These are phyloP conservation scores for Hyphodiscus hymeniophilus DNA, from an alignment of 495 filamentous ascomycete genomes.

Conservation along the genomic window DNA sequence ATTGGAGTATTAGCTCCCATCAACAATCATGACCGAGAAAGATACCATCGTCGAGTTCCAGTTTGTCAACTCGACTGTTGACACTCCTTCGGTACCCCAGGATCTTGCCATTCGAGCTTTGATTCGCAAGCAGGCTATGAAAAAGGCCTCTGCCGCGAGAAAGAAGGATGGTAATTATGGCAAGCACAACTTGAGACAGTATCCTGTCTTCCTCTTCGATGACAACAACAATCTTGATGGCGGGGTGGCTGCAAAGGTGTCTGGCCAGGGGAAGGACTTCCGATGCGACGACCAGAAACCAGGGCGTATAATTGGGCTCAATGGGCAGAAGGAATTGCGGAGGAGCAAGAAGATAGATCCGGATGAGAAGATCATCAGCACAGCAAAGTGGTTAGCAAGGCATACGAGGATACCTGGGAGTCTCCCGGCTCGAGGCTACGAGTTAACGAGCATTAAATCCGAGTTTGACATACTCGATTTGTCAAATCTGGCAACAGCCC, in stretches of 20 bases:
- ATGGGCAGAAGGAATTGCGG: background rate
- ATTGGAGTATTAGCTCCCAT: background rate
- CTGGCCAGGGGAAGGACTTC: background rate
- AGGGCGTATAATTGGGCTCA: background rate
- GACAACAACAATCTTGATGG: background rate
- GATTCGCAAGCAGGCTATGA: slow-evolving; percentile 33
- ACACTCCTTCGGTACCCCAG: slow-evolving; percentile 20
- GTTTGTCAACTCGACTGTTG: slow-evolving; percentile 23
- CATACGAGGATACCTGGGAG: slow-evolving; percentile 8
- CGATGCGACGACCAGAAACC: background rate
- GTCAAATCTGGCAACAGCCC: slow-evolving; percentile 22
- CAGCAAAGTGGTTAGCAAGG: slow-evolving; percentile 1
- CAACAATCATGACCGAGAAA: slow-evolving; percentile 8
- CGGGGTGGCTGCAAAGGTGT: background rate
- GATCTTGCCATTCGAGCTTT: slow-evolving; percentile 19
- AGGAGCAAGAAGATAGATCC: background rate
- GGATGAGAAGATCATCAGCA: background rate
- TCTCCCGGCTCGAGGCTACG: slow-evolving; percentile 23
- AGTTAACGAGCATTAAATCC: slow-evolving; percentile 21
- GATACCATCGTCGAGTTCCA: slow-evolving; percentile 14
- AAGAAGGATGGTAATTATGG: slow-evolving; percentile 22
- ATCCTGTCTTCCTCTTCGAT: slow-evolving; percentile 19
- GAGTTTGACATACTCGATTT: slow-evolving; percentile 24
- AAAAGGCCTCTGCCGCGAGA: slow-evolving; percentile 25
- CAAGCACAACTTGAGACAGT: slow-evolving; percentile 26